Base-by-base conservation (phyloP, 2,329 filamentous ascomycete genomes). In the Coniella lustricola region DNA sequence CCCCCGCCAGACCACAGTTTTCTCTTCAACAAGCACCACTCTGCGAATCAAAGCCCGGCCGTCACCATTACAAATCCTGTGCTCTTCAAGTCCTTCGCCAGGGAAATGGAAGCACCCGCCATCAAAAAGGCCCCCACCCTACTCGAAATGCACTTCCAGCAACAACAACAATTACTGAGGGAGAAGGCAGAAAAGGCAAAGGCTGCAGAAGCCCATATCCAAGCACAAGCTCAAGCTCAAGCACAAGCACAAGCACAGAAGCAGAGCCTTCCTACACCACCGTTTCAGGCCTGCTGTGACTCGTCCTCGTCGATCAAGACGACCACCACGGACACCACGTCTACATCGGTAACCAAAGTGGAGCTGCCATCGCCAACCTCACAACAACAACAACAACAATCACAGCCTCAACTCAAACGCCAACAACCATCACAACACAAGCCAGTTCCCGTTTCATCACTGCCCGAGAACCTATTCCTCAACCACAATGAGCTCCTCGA, bases 1-100 rank as follows among this genome's bases (percentile, higher is more conserved):
- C 67, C 67, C 43, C 66, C 67, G 7, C 67, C 67, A 31, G 67
- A 69, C 32, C 61, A 65, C 46, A 61, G 62, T 33, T 57, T 60
- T 4, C 68, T 70, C 50, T 52, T 57, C 55, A 44, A 55, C 25
- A 29, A 29, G 10, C 25, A 29, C 53, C 35, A 47, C 29, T 5
- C 35, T 10, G 32, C 48, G 44, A 53, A 34, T 16, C 50, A 50
- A 35, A 31, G 17, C 44, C 40, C 44, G 25, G 35, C 39, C 22
- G 39, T 35, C 5, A 29, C 45, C 41, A 42, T 56, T 16, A 21
- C 50, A 13, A 50, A 45, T 34, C 48, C 50, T 17, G 38, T 49
- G 17, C 54, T 55, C 8, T 31, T 61, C 33, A 57, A 54, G 33
- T 44, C 56, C 7, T 59, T 59, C 50, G 49, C 57, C 33, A 50